phyloP scores from a whole-genome alignment of 2,329 filamentous ascomycete genomes.

The Diplocarpon rosae region DNA sequence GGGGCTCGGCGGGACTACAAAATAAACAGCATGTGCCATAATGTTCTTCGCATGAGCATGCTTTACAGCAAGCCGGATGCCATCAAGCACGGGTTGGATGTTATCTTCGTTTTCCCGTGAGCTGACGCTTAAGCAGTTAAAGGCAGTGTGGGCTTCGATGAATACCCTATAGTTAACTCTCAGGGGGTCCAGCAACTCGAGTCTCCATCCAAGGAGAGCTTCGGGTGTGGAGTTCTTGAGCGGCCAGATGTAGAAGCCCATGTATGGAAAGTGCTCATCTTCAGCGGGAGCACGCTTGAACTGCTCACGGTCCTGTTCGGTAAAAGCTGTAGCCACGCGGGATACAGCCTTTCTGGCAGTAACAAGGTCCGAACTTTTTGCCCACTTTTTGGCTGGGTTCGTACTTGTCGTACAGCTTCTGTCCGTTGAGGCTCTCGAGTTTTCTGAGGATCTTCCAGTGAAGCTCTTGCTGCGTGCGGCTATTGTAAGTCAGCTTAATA shows the following conservation, averaged over 20 bases:
- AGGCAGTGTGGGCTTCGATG: conserved; percentile 12
- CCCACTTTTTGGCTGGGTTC: too few relatives aligned
- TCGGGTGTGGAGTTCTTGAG: conserved; percentile 5
- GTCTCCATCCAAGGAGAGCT: conserved; percentile 10
- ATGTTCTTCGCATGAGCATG: conserved; percentile 14
- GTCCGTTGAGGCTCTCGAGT: too few relatives aligned
- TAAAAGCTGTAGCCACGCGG: too few relatives aligned
- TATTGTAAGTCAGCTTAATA: too few relatives aligned
- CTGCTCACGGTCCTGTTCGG: neutral
- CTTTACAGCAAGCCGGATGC: conserved; percentile 16
- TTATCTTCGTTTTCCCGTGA: conserved; percentile 3
- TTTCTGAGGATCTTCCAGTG: too few relatives aligned
- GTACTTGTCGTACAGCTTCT: too few relatives aligned
- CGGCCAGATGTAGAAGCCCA: conserved; percentile 21
- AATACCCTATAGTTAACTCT: conserved; percentile 13
- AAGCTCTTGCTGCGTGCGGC: too few relatives aligned
- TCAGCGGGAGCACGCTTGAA: neutral
- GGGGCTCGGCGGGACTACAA: conserved; percentile 19
- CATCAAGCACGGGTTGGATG: conserved; percentile 11
- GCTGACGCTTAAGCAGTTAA: conserved; percentile 10
- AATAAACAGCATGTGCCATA: conserved; percentile 15
- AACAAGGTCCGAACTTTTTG: too few relatives aligned
- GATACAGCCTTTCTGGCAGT: too few relatives aligned
- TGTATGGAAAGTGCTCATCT: conserved; percentile 1
- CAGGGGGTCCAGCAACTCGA: conserved; percentile 18